phyloP scores from a whole-genome alignment of 208 protist genomes.

The Wallacemonas sp. region DNA sequence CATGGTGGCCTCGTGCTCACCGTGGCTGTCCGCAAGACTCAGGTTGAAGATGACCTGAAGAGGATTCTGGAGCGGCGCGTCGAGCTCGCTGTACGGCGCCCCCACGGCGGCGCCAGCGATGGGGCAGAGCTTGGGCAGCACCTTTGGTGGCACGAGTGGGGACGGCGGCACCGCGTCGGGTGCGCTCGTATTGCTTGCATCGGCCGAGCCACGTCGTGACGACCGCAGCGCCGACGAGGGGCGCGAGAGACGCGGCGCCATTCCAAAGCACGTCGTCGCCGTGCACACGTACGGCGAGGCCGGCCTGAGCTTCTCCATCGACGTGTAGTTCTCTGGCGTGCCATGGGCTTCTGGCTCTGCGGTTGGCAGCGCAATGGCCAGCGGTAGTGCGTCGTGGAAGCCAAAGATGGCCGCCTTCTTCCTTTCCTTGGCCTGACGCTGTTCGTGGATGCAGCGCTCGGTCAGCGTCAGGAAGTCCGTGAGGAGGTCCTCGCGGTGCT shows the following conservation, averaged over 20 bases:
- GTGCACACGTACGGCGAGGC: slow-evolving; percentile 7
- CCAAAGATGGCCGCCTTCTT: slow-evolving; percentile 14
- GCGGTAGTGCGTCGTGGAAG: not conserved
- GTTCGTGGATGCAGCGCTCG: slow-evolving; percentile 13
- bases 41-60: slow-evolving; percentile 7
- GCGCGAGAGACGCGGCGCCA: slow-evolving; percentile 2
- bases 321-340: not conserved
- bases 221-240: slow-evolving; percentile 5
- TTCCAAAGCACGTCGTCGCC: slow-evolving; percentile 8
- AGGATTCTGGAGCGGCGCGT: not conserved
- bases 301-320: not conserved
- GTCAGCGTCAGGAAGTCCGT: slow-evolving; percentile 14
- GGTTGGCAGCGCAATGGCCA: slow-evolving; percentile 12
- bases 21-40: not conserved
- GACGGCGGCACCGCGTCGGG: not conserved
- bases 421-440: not conserved
- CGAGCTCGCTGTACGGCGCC: not conserved
- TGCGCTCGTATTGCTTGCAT: too few species aligned
- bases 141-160: not conserved
- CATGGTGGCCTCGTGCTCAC: not conserved
- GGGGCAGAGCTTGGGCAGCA: not conserved
- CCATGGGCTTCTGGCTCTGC: too few species aligned
- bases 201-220: slow-evolving; percentile 3
- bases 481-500: slow-evolving; percentile 18
- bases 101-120: not conserved